These are phyloP conservation scores for Yamadazyma dendronema DNA, from an alignment of 1,139 yeast genomes.

Conservation along the genomic window DNA sequence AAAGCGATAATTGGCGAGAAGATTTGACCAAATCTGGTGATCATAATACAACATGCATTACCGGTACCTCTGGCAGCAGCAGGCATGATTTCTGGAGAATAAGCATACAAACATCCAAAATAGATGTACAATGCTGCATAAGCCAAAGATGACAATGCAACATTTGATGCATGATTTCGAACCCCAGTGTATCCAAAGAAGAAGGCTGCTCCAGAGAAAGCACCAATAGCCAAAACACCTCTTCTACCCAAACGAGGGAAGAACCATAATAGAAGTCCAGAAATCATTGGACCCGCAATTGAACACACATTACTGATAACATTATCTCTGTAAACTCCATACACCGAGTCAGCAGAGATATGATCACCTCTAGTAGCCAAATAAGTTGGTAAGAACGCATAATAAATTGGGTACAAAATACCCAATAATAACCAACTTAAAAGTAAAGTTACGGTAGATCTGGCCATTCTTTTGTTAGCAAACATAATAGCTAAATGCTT, in stretches of 20 bases:
- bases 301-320: conserved; percentile 28
- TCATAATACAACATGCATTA: conserved; percentile 29
- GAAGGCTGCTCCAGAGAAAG: conserved; percentile 30
- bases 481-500: conserved; percentile 29
- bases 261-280: conserved; percentile 25
- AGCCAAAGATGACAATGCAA: conserved; percentile 29
- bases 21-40: conserved; percentile 28
- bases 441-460: conserved; percentile 30
- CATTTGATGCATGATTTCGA: conserved; percentile 25
- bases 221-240: conserved; percentile 35
- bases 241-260: conserved; percentile 31
- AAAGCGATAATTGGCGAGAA: conserved; percentile 32
- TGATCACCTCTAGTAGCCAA: conserved; percentile 41
- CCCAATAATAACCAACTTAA: conserved; percentile 39
- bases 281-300: conserved; percentile 33
- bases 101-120: conserved; percentile 33
- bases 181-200: conserved; percentile 36
- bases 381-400: conserved; percentile 37
- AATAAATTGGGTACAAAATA: conserved; percentile 38
- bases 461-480: conserved; percentile 22
- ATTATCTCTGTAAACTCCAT: conserved; percentile 32
- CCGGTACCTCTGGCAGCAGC: conserved; percentile 37
- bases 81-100: conserved; percentile 36
- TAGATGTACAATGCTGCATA: conserved; percentile 31
- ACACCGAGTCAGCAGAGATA: conserved; percentile 24